These are phyloP conservation scores for Hyaloscypha finlandica DNA, from an alignment of 495 filamentous ascomycete species.

Conservation along the genomic window DNA sequence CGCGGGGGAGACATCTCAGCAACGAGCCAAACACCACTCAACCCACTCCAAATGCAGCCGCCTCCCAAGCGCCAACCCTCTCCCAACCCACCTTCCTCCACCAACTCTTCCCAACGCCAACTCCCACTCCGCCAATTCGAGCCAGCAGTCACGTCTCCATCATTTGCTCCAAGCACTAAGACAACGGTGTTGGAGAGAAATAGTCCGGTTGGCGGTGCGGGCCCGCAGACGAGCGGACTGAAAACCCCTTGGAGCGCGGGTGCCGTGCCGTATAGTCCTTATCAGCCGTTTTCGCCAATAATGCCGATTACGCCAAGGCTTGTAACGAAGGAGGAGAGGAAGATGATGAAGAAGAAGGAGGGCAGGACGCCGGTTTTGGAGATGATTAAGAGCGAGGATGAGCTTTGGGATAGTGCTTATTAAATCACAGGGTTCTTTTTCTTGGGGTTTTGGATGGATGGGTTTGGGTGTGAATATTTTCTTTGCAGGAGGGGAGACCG, in stretches of 20 bases:
- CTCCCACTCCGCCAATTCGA: constrained; percentile 67
- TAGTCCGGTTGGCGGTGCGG: constrained; percentile 26
- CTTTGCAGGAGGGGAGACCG: not conserved
- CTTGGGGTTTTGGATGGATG: not conserved
- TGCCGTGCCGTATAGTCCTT: constrained; percentile 81
- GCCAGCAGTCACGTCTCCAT: constrained; percentile 52
- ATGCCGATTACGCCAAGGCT: constrained; percentile 85
- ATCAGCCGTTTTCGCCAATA: constrained; percentile 87
- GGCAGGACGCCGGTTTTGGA: constrained; percentile 55
- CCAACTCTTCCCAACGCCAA: constrained; percentile 40
- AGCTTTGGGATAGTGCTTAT: constrained; percentile 52
- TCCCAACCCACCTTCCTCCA: constrained; percentile 30
- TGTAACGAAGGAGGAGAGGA: constrained; percentile 74
- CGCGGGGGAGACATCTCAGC: constrained; percentile 17
- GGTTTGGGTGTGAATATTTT: not conserved
- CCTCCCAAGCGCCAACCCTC: constrained; percentile 26
- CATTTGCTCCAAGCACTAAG: constrained; percentile 58
- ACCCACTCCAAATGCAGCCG: constrained; percentile 8
- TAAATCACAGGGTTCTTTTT: not conserved
- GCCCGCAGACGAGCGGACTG: constrained; percentile 50
- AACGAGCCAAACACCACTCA: constrained; percentile 27
- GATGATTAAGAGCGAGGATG: constrained; percentile 52
- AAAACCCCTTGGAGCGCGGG: constrained; percentile 71
- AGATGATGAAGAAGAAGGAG: constrained; percentile 62
- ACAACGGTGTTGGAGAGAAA: constrained; percentile 76